Evolutionary conservation across 2,329 filamentous ascomycete species (phyloP), one percentile per base, ranked within the genome.

Genomic region (Aspergillus calidoustus): DNA sequence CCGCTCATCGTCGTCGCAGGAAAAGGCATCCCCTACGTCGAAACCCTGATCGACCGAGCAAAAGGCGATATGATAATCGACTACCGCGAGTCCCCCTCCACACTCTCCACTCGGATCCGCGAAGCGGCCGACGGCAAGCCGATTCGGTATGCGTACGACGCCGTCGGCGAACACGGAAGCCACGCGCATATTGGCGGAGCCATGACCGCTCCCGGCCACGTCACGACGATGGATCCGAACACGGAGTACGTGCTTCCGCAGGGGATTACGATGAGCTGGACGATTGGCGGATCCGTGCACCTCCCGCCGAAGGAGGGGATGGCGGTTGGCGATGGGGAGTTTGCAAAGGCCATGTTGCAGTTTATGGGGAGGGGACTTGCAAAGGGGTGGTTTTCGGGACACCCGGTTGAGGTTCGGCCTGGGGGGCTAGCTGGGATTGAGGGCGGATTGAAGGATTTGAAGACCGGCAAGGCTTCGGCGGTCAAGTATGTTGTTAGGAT

Each of bases 401-500:
- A 86, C 74, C 83, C 82, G 38, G 74, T 75, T 60, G 80, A 86
- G 68, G 78, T 86, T 15, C 72, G 84, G 3, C 72, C 77, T 0
- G 84, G 85, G 3, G 87, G 86, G 0, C 67, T 89, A 54, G 77
- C 71, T 4, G 85, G 86, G 0, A 72, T 89, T 2, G 76, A 87
- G 68, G 74, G 69, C 34, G 38, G 87, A 77, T 69, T 90, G 73
- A 72, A 74, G 65, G 83, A 86, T 64, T 71, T 91, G 69, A 85
- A 82, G 71, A 80, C 79, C 30, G 88, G 88, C 0, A 86, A 85
- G 73, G 86, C 84, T 23, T 88, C 84, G 68, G 88, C 82, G 1
- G 79, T 86, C 0, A 91, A 91, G 76, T 90, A 88, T 77, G 83
- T 90, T 0, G 86, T 86, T 68, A 78, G 77, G 64, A 82, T 87